Base-by-base conservation (phyloP, 2,329 filamentous ascomycete genomes). In the Nakataea oryzae region DNA sequence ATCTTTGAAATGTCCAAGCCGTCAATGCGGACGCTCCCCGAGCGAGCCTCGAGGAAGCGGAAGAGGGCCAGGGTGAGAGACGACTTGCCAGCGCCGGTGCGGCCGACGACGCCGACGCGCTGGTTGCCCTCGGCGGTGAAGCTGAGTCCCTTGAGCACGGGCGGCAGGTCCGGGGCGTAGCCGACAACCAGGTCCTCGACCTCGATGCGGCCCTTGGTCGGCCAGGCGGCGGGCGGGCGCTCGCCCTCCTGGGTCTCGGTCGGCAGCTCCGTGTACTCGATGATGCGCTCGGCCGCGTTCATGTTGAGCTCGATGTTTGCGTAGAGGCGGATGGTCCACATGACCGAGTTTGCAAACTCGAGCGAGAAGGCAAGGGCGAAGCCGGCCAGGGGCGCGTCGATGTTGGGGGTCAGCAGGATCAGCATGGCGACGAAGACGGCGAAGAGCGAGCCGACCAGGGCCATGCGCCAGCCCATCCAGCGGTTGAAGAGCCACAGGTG, bases 81-180 rank as follows among this genome's bases (percentile, higher is more conserved):
- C 0, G 87, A 90, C 73, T 93, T 93, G 62, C 89, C 89, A 0
- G 89, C 89, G 3, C 89, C 89, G 0, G 90, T 93, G 21, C 90
- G 84, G 13, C 90, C 90, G 5, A 93, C 86, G 3, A 92, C 86
- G n/a, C 89, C 89, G 21, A 93, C 76, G 17, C 89, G 79, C 73
- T 92, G 84, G 65, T 87, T 88, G 62, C 82, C 79, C 54, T 85
- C 78, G 14, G 91, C 81, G 17, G 74, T 76, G 72, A 93, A 92
- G 1, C 78, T 85, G 24, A 93, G 76, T 0, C 86, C 86, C 70
- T 84, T 89, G 2, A 93, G 76, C 0, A 92, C 87, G 0, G 88
- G 83, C 0, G 87, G 85, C 0, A 93, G 76, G 65, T 91, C 88
- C 0, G 82, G 76, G 0, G 89, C 89, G 69, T 95, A 93, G 17